Percentiles rank a stretch among this genome's conserved stretches.
phyloP scores from a whole-genome alignment of 2,329 filamentous ascomycete species.

The Sarocladiaceae sp. region DNA sequence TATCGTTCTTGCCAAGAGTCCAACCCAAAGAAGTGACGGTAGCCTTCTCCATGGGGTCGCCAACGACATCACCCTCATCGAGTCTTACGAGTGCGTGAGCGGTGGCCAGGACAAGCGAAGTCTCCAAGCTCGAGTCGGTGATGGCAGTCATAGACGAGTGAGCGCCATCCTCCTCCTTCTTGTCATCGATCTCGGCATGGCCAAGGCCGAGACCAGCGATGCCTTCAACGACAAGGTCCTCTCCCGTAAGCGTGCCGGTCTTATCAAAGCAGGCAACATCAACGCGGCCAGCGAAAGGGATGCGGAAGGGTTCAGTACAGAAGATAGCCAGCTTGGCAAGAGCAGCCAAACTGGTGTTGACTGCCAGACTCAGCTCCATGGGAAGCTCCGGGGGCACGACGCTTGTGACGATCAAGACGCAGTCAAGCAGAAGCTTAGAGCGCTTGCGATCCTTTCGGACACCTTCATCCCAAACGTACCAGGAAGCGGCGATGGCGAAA shows the following conservation, averaged over 20 bases:
- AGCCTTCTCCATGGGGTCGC: conserved; percentile 98
- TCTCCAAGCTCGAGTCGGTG: conserved; percentile 65
- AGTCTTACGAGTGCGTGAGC: conserved; percentile 94
- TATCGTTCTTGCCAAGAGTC: conserved; percentile 86
- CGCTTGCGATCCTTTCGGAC: conserved; percentile 91
- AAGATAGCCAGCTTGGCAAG: conserved; percentile 95
- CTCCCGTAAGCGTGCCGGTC: conserved; percentile 92
- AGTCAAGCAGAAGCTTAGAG: conserved; percentile 94
- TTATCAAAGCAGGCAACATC: conserved; percentile 98
- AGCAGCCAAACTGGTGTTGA: conserved; percentile 94
- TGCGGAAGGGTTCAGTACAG: conserved; percentile 97
- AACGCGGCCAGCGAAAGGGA: conserved; percentile 90
- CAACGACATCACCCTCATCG: conserved; percentile 94
- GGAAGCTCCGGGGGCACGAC: conserved; percentile 97
- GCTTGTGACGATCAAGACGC: conserved; percentile 93
- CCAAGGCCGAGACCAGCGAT: conserved; percentile 83
- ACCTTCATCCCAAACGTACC: conserved; percentile 99
- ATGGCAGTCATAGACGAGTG: conserved; percentile 74
- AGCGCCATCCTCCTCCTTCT: conserved; percentile 69
- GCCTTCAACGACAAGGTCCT: conserved; percentile 94
- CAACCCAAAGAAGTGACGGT: conserved; percentile 85
- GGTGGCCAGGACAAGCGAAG: conserved; percentile 86
- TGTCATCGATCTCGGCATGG: conserved; percentile 56
- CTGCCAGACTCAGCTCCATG: conserved; percentile 95
- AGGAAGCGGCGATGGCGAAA: conserved; percentile 94